Conservation (phyloP, 192 early-diverging fungal genomes). For the Physocladia obscura region DNA sequence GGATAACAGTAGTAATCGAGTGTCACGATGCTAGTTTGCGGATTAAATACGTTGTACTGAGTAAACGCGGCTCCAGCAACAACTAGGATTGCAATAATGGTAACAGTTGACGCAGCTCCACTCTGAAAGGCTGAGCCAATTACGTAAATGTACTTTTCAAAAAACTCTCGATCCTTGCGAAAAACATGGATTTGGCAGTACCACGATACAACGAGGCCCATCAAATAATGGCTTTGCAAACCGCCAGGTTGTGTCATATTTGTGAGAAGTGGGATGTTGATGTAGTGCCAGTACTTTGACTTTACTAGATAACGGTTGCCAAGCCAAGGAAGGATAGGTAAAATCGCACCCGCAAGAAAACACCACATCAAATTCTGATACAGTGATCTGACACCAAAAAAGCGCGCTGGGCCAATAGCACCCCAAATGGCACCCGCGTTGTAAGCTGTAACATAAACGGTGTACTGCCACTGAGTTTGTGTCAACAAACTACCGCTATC, state of each 20-base stretch:
- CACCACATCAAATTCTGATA: constrained; percentile 23
- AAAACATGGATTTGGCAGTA: neutral
- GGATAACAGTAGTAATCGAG: constrained; percentile 25
- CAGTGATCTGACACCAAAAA: constrained; percentile 49
- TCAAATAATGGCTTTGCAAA: neutral
- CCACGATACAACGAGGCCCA: neutral
- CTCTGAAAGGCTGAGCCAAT: constrained; percentile 58
- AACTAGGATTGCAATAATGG: neutral
- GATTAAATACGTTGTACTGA: neutral
- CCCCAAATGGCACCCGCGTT: constrained; percentile 42
- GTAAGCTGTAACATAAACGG: constrained; percentile 18
- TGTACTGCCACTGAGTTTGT: constrained; percentile 26
- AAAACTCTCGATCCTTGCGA: neutral
- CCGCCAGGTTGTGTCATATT: neutral
- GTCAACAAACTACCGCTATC: constrained; percentile 11
- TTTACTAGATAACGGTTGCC: constrained; percentile 19
- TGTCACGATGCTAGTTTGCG: constrained; percentile 5
- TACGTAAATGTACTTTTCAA: constrained; percentile 54
- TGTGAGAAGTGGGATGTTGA: constrained; percentile 32
- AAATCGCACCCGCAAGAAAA: constrained; percentile 26
- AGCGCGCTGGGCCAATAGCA: constrained; percentile 60
- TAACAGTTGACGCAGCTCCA: constrained; percentile 19
- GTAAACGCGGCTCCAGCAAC: neutral
- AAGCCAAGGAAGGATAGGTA: constrained; percentile 38
- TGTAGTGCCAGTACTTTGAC: constrained; percentile 22